These are phyloP conservation scores for Coffea humblotiana DNA, from an alignment of 305 asterid genomes.

Conservation along the genomic window DNA sequence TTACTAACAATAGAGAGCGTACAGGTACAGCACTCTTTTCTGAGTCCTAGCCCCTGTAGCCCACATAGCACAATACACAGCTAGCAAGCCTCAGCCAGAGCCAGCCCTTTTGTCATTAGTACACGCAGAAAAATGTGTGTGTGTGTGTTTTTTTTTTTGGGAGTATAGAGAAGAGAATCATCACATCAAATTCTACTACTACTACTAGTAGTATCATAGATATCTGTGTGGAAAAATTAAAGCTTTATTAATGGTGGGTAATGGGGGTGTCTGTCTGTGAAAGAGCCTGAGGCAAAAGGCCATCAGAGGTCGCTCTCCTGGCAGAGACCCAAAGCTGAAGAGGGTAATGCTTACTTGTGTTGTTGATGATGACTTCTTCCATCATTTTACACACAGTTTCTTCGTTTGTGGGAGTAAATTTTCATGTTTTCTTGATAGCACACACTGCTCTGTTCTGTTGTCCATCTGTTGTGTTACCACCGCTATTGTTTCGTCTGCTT, in stretches of 20 bases:
- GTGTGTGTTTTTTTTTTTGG: neutral
- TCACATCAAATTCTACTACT: neutral
- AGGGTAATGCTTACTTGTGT: conserved; percentile 40
- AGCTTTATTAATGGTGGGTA: neutral
- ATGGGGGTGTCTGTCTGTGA: conserved; percentile 5
- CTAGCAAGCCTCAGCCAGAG: neutral
- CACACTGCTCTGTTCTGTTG: neutral
- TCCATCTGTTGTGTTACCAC: neutral
- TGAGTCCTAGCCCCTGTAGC: conserved; percentile 16
- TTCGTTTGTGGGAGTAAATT: neutral
- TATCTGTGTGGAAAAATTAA: conserved; percentile 9
- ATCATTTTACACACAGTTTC: neutral
- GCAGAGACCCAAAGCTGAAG: conserved; percentile 36
- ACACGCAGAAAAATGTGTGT: neutral
- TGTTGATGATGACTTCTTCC: conserved; percentile 48
- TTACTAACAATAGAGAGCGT: conserved; percentile 24
- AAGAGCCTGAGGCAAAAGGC: conserved; percentile 29
- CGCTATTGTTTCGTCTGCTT: neutral
- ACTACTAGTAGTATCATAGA: neutral
- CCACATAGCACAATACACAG: conserved; percentile 14
- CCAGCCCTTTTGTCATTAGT: conserved; percentile 9
- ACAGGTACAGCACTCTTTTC: conserved; percentile 28
- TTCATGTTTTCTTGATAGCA: neutral
- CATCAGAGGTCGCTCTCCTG: conserved; percentile 48
- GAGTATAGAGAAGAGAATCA: neutral